These are phyloP conservation scores for Colletotrichum paranaense DNA, from an alignment of 2,329 filamentous ascomycete genomes.

Conservation along the genomic window DNA sequence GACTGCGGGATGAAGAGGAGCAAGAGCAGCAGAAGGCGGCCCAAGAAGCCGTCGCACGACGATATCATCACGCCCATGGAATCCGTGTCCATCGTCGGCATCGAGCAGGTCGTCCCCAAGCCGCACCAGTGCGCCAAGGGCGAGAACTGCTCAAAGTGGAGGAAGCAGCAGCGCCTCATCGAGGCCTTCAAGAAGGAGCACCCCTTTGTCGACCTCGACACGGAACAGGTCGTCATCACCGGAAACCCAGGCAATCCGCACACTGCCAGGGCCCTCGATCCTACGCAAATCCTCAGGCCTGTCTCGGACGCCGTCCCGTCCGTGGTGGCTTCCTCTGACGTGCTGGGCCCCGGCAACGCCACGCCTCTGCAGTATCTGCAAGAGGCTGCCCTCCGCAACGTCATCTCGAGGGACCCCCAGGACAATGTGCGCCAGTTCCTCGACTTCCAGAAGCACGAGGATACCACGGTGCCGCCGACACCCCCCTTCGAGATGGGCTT, in stretches of 20 bases:
- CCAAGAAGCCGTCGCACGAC: constrained; percentile 57
- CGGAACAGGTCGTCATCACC: constrained; percentile 79
- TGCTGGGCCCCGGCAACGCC: constrained; percentile 77
- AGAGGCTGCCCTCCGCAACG: constrained; percentile 75
- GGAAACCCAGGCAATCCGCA: constrained; percentile 83
- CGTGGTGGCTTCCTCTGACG: constrained; percentile 89
- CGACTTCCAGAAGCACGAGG: constrained; percentile 77
- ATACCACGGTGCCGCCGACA: constrained; percentile 72
- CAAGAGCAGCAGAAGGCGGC: constrained; percentile 53
- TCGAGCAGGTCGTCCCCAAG: constrained; percentile 89
- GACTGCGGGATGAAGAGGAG: constrained; percentile 49
- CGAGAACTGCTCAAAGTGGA: constrained; percentile 85
- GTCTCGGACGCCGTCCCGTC: constrained; percentile 83
- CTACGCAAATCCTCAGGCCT: constrained; percentile 69
- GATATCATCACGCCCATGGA: constrained; percentile 82
- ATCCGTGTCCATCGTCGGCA: constrained; percentile 90
- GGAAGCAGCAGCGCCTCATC: constrained; percentile 82
- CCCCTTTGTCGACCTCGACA: constrained; percentile 71
- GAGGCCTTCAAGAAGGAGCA: constrained; percentile 81
- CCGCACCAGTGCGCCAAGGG: constrained; percentile 88
- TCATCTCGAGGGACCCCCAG: constrained; percentile 83
- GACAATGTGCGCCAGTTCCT: constrained; percentile 95
- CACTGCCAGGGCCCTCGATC: constrained; percentile 69
- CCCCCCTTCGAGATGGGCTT: constrained; percentile 74
- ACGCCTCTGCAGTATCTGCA: constrained; percentile 78